Evolutionary conservation across 2,329 filamentous ascomycete species (phyloP).

Genomic region (Colletotrichum aenigma): DNA sequence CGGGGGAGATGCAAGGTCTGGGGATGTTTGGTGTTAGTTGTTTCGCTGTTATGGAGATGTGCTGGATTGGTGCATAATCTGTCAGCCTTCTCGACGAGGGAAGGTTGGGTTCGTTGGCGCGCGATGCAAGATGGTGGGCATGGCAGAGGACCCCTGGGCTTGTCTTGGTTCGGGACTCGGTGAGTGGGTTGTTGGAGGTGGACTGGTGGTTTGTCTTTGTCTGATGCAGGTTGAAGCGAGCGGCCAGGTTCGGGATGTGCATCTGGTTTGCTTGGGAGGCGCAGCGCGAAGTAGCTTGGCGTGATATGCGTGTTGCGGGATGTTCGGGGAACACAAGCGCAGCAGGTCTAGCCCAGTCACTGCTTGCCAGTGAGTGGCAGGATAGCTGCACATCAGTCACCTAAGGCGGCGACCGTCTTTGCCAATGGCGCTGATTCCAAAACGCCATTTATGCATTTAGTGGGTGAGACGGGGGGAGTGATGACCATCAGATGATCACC

Average conservation of each 20-base stretch:
- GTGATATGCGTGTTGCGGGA: conserved; percentile 5
- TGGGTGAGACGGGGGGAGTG: background rate
- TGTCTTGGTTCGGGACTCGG: conserved; percentile 1
- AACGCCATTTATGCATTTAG: conserved; percentile 6
- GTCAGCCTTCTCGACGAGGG: conserved; percentile 22
- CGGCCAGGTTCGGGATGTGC: background rate
- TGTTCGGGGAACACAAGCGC: background rate
- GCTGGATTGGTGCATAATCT: conserved; percentile 9
- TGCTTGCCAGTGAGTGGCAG: background rate
- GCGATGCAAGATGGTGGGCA: background rate
- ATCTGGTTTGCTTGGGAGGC: background rate
- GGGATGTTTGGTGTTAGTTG: background rate
- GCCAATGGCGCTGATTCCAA: background rate
- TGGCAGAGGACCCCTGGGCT: background rate
- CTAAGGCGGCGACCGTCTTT: background rate
- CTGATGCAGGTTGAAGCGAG: background rate
- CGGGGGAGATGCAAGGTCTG: background rate
- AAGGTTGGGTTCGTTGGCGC: conserved; percentile 15
- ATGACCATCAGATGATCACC: conserved; percentile 17
- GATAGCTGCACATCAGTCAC: background rate
- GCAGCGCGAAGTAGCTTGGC: background rate
- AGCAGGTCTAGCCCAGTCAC: background rate
- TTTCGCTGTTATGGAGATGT: background rate
- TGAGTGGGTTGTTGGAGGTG: background rate
- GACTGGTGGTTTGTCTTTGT: background rate